Evolutionary conservation across 768 basidiomycete species (phyloP), one percentile per base, ranked within the genome.

Genomic region (Leccinellum luteum): DNA sequence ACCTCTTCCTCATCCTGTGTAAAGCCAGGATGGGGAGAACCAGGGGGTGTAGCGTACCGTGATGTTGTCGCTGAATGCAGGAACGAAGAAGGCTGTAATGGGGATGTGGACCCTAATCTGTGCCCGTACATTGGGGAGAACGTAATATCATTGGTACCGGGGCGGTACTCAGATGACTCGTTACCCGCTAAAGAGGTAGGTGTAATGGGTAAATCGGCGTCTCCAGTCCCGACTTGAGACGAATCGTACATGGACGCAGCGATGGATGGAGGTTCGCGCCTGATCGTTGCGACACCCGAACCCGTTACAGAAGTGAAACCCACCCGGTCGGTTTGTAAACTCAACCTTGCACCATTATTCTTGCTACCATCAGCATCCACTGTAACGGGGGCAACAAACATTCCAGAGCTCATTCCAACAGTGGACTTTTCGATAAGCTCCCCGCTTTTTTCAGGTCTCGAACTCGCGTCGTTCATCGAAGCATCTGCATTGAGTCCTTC

Each of bases 1-100:
- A 68, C 63, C 21, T 66, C 69, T 9, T 61, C 59, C 38, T 71
- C 66, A 13, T 68, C 69, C 45, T 52, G 59, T n/a, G 44, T 23
- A 1, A 28, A 59, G 17, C 14, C 14, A 5, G 32, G 17, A 5
- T 50, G 41, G 5, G 44, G 15, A 25, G 58, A 54, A 19, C 58
- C 60, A 6, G 59, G 32, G 5, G 67, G 61, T 4, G 69, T 63
- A 8, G 25, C 4, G 23, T 62, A 43, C 19, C 51, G 55, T 27
- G 58, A 53, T 27, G 47, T n/a, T 15, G 35, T 13, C 34, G 51
- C 23, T 3, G 55, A 51, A 14, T 38, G 15, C 3, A 21, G 30
- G 4, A 52, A 54, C 6, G 43, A 51, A 25, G 31, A 14, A 32
- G 1, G 56, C 8, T 17, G 45, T n/a, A 4, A 12, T 5, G 48